Evolutionary conservation across 2,329 filamentous ascomycete genomes (phyloP).

Genomic region (Thermochaetoides dissita): DNA sequence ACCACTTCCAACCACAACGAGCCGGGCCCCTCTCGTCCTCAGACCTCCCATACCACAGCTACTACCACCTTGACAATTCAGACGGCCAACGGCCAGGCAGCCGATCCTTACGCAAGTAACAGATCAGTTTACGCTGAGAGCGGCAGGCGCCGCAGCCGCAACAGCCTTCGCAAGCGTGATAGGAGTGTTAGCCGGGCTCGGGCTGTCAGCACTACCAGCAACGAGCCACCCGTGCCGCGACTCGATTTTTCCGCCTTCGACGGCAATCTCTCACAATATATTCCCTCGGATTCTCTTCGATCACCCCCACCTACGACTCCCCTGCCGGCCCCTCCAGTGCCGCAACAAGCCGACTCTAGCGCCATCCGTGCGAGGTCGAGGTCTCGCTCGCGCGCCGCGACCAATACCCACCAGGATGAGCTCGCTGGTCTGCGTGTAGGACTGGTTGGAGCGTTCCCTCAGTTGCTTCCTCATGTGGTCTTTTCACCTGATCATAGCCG

Average conservation of each 20-base stretch:
- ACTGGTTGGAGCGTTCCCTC: constrained; percentile 23
- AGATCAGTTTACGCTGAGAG: too few species aligned
- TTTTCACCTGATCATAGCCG: constrained; percentile 41
- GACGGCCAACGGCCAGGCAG: constrained; percentile 50
- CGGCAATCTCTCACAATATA: constrained; percentile 11
- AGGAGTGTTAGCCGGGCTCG: constrained; percentile 34
- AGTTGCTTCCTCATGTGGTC: constrained; percentile 36
- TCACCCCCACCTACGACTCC: too few species aligned
- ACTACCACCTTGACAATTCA: constrained; percentile 54
- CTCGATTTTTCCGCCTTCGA: constrained; percentile 38
- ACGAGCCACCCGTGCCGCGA: constrained; percentile 25
- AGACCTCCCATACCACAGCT: constrained; percentile 28
- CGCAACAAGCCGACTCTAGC: too few species aligned
- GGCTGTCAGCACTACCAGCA: constrained; percentile 27
- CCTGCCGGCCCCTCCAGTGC: too few species aligned
- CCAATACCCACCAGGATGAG: neutral
- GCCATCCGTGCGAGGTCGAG: neutral
- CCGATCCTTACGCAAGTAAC: constrained; percentile 23
- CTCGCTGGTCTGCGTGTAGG: too few species aligned
- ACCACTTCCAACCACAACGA: constrained; percentile 17
- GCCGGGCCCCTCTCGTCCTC: constrained; percentile 23
- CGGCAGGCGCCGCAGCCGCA: constrained; percentile 25
- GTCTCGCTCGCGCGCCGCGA: constrained; percentile 1
- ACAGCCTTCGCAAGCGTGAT: constrained; percentile 40
- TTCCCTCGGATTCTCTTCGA: neutral